Evolutionary conservation across 192 early-diverging fungal genomes (phyloP).

Genomic region (Coemansia sp.): DNA sequence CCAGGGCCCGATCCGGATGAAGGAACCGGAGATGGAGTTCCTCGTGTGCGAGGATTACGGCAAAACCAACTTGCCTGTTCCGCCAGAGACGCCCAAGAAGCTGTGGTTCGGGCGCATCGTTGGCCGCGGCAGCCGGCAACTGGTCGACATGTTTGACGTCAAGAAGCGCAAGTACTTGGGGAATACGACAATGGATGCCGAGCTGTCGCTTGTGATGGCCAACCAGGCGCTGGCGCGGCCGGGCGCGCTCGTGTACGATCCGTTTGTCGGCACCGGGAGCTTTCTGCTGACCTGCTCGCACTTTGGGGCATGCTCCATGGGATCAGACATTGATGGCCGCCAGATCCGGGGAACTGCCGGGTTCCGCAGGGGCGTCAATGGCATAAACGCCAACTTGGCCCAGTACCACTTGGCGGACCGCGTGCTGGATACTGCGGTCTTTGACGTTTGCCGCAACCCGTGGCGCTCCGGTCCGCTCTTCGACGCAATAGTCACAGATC

Average conservation of each 20-base stretch:
- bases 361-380: conserved; percentile 37
- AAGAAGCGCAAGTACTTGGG: conserved; percentile 96
- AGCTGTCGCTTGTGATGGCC: conserved; percentile 95
- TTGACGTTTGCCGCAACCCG: conserved; percentile 87
- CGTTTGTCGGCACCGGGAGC: conserved; percentile 96
- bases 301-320: conserved; percentile 89
- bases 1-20: conserved; percentile 81
- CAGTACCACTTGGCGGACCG: conserved; percentile 78
- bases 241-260: conserved; percentile 87
- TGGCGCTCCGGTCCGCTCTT: conserved; percentile 68
- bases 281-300: conserved; percentile 93
- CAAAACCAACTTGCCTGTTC: conserved; percentile 35
- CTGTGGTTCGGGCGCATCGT: conserved; percentile 77
- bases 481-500: conserved; percentile 94
- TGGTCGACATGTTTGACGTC: conserved; percentile 85
- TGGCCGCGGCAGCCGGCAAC: conserved; percentile 64
- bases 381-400: conserved; percentile 74
- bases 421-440: conserved; percentile 82
- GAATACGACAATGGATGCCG: conserved; percentile 98
- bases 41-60: conserved; percentile 80
- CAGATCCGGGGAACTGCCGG: conserved; percentile 88
- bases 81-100: conserved; percentile 19
- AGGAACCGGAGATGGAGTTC: conserved; percentile 77
- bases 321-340: conserved; percentile 96
- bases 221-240: conserved; percentile 82